A percentile compares a stretch with the other conserved stretches of the same genome.
Conservation (phyloP, 345 rosid genomes). For the Erucastrum elatum region DNA sequence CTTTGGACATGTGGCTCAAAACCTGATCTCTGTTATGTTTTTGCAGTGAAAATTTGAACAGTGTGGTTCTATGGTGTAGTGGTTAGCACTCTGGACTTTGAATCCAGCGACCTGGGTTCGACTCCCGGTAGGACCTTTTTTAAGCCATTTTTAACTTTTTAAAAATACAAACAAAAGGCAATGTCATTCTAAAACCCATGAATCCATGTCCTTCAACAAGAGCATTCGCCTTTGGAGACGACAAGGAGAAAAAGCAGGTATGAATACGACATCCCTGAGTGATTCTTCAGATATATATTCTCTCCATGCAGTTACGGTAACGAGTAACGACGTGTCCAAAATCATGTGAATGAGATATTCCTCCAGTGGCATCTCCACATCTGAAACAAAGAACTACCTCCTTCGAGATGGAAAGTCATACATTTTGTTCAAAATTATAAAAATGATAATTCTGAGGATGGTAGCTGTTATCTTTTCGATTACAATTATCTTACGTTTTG, state of each 20-base stretch:
- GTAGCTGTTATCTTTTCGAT: neutral
- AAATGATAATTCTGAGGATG: neutral
- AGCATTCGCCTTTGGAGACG: neutral
- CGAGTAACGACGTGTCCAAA: neutral
- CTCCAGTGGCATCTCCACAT: neutral
- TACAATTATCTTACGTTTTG: slow-evolving; percentile 10
- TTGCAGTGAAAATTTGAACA: neutral
- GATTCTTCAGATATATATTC: neutral
- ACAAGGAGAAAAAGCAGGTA: neutral
- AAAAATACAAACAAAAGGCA: neutral
- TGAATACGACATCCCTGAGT: neutral
- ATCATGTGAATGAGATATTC: neutral
- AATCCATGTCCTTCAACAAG: neutral
- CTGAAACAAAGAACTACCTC: neutral
- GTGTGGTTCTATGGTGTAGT: slow-evolving; percentile 90
- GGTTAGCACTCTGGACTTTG: slow-evolving; percentile 99
- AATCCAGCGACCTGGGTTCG: slow-evolving; percentile 99
- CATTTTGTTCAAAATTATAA: neutral
- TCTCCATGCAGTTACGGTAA: neutral
- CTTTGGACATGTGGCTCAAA: neutral
- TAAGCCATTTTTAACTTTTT: neutral
- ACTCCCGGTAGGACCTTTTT: neutral
- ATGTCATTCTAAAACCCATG: neutral
- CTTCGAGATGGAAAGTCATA: neutral
- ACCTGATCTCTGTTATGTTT: too few relatives aligned